Conservation (phyloP, 2,329 filamentous ascomycete species). For the Boeremia lycopersici region DNA sequence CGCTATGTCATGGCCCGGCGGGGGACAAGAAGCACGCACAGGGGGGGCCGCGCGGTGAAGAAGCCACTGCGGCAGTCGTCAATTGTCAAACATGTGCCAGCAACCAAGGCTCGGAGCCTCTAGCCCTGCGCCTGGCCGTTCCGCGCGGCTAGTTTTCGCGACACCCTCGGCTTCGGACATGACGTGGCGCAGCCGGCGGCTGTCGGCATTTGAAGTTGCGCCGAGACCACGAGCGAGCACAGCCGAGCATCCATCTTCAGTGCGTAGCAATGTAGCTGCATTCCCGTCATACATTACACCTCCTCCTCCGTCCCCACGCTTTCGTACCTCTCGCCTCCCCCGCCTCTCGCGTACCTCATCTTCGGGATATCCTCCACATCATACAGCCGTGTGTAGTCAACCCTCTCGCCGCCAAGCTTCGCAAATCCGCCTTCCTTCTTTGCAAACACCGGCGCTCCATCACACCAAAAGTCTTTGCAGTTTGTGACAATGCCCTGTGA, state of each 20-base stretch:
- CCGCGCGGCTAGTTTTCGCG: constrained; percentile 29
- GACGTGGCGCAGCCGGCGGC: constrained; percentile 3
- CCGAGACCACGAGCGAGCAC: not conserved
- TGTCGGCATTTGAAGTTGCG: constrained; percentile 11
- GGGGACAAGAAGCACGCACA: not conserved
- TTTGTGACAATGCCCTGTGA: constrained; percentile 83
- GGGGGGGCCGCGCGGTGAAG: constrained; percentile 6
- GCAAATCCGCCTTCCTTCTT: constrained; percentile 75
- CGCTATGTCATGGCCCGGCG: constrained; percentile 18
- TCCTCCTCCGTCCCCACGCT: constrained; percentile 54
- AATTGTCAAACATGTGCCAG: constrained; percentile 15
- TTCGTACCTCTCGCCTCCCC: constrained; percentile 61
- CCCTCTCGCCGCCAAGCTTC: constrained; percentile 74
- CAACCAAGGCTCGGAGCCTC: constrained; percentile 4
- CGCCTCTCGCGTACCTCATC: constrained; percentile 61
- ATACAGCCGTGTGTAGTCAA: constrained; percentile 91
- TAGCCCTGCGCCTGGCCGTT: constrained; percentile 18
- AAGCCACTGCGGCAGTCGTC: not conserved
- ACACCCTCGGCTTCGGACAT: constrained; percentile 23
- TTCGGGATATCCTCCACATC: constrained; percentile 88
- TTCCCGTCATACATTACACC: constrained; percentile 11
- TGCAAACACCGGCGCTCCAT: constrained; percentile 81
- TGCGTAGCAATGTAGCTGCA: not conserved
- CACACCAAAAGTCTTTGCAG: constrained; percentile 96
- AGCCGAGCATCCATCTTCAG: not conserved